These are phyloP conservation scores for Populus deltoides DNA, from an alignment of 345 rosid species.

Conservation along the genomic window DNA sequence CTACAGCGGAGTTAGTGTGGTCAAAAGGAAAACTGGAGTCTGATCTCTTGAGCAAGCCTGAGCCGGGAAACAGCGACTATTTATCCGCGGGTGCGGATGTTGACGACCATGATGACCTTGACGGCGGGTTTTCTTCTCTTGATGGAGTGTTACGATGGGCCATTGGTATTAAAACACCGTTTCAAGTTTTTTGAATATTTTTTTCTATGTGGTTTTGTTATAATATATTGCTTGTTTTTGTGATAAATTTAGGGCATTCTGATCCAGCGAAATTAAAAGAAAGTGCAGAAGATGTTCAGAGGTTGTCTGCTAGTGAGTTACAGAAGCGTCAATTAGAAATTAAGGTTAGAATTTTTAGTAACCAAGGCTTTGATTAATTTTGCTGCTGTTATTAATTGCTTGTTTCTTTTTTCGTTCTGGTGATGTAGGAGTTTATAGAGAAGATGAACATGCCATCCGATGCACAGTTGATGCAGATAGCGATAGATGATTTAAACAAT, in stretches of 20 bases:
- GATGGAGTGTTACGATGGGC: conserved; percentile 98
- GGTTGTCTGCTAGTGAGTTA: conserved; percentile 58
- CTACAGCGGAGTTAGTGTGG: conserved; percentile 49
- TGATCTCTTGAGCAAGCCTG: conserved; percentile 48
- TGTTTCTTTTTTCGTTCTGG: background rate
- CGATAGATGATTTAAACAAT: conserved; percentile 71
- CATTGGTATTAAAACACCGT: conserved; percentile 39
- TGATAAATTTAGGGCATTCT: conserved; percentile 61
- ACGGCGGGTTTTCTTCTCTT: conserved; percentile 88
- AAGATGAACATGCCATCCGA: conserved; percentile 83
- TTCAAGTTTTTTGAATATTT: background rate
- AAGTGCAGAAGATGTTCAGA: conserved; percentile 62
- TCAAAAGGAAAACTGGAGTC: conserved; percentile 63
- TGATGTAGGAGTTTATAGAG: conserved; percentile 70
- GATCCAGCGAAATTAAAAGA: conserved; percentile 78
- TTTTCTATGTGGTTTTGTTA: background rate
- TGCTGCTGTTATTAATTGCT: background rate
- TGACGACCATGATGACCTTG: conserved; percentile 52
- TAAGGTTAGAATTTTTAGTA: conserved; percentile 49
- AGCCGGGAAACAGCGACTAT: conserved; percentile 33
- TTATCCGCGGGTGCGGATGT: conserved; percentile 33
- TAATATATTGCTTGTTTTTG: background rate
- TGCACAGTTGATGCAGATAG: conserved; percentile 72
- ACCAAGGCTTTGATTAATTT: background rate
- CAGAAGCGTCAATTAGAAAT: conserved; percentile 73